Evolutionary conservation across 2,329 filamentous ascomycete genomes (phyloP).

Genomic region (Aspergillus fischeri): DNA sequence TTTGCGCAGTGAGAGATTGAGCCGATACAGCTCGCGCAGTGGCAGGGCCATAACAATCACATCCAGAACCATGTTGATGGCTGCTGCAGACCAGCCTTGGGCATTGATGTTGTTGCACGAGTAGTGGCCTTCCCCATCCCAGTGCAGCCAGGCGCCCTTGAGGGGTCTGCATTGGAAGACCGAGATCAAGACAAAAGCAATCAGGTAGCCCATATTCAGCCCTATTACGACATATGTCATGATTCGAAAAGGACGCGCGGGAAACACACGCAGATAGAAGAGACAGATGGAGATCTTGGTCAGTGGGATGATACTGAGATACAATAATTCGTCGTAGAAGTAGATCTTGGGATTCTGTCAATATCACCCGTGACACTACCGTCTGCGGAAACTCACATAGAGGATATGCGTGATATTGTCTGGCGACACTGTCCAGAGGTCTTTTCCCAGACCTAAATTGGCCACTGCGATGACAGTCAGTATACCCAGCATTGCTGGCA

Average conservation of each 20-base stretch:
- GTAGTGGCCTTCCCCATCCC: conserved; percentile 33
- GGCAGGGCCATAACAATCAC: conserved; percentile 27
- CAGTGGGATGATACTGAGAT: conserved; percentile 29
- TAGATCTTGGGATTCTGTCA: conserved; percentile 27
- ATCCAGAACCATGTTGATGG: conserved; percentile 30
- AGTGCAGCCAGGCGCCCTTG: conserved; percentile 38
- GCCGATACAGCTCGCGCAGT: conserved; percentile 22
- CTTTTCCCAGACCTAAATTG: conserved; percentile 38
- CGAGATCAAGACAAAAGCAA: conserved; percentile 33
- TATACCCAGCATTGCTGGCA: background rate
- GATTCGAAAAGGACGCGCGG: conserved; percentile 32
- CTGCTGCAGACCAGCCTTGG: conserved; percentile 34
- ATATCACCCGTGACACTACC: conserved; percentile 19
- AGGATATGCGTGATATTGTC: conserved; percentile 43
- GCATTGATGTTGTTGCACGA: conserved; percentile 35
- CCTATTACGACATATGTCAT: conserved; percentile 28
- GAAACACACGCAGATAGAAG: conserved; percentile 42
- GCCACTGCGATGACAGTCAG: conserved; percentile 28
- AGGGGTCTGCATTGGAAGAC: conserved; percentile 38
- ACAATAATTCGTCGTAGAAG: conserved; percentile 30
- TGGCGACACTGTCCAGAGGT: conserved; percentile 44
- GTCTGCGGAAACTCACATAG: conserved; percentile 24
- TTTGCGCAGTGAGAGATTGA: conserved; percentile 25
- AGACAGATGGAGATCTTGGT: conserved; percentile 33
- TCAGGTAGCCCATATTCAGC: conserved; percentile 25